phyloP scores from a whole-genome alignment of 2,329 filamentous ascomycete species.

The Cordyceps javanica region DNA sequence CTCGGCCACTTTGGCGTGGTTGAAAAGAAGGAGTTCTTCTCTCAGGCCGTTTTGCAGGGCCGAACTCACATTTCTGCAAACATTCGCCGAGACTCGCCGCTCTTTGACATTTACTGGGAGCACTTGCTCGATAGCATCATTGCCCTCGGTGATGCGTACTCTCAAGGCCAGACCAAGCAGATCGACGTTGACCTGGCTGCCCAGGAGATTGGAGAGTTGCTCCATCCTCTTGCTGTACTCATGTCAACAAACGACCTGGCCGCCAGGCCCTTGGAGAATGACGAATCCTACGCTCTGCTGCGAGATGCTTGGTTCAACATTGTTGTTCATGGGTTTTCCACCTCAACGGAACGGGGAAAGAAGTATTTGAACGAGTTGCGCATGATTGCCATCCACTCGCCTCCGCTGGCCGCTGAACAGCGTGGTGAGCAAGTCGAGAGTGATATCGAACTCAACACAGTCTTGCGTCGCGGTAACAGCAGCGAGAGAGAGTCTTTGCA shows the following conservation, averaged over 20 bases:
- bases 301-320: constrained; percentile 99
- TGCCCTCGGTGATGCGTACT: constrained; percentile 80
- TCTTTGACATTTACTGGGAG: constrained; percentile 78
- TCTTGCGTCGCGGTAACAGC: constrained; percentile 79
- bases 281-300: constrained; percentile 66
- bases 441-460: constrained; percentile 93
- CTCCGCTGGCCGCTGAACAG: constrained; percentile 81
- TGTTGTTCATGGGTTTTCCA: constrained; percentile 83
- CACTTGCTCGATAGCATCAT: constrained; percentile 82
- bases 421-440: constrained; percentile 87
- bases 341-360: constrained; percentile 66
- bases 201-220: constrained; percentile 78
- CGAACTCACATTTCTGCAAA: constrained; percentile 71
- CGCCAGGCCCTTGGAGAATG: constrained; percentile 45
- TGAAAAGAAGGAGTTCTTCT: constrained; percentile 59
- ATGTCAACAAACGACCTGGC: constrained; percentile 61
- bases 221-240: constrained; percentile 81
- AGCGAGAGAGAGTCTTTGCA: constrained; percentile 72
- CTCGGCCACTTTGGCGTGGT: constrained; percentile 67
- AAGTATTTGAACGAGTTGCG: constrained; percentile 71
- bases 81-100: constrained; percentile 60
- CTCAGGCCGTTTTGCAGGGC: constrained; percentile 74
- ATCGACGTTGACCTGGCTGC: constrained; percentile 77
- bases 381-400: constrained; percentile 79
- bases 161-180: constrained; percentile 65